Evolutionary conservation across 1,284 basidiomycete species (phyloP).

Genomic region (Apiotrichum sp.): DNA sequence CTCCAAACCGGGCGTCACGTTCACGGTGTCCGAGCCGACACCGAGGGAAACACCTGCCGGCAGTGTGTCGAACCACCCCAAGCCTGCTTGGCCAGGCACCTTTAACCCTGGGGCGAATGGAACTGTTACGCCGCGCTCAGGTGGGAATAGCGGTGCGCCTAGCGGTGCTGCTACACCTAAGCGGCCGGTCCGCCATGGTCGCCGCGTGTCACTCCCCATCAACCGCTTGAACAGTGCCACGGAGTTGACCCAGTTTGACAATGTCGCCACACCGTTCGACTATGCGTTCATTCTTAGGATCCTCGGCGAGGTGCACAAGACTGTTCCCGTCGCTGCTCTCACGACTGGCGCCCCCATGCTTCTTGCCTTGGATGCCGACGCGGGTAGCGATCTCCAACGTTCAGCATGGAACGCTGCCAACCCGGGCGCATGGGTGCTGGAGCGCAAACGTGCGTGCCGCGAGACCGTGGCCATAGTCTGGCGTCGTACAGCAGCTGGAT

Average conservation of each 20-base stretch:
- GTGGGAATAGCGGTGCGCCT: not conserved
- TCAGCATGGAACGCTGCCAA: conserved; percentile 43
- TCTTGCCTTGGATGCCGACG: conserved; percentile 62
- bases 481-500: conserved; percentile 62
- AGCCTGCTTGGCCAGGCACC: conserved; percentile 5
- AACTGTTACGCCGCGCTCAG: conserved; percentile 12
- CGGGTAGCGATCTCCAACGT: conserved; percentile 47
- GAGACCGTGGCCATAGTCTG: conserved; percentile 63
- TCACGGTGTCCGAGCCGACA: conserved; percentile 33
- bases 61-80: not conserved
- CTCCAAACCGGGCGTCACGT: conserved; percentile 29
- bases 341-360: conserved; percentile 80
- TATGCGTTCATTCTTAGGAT: conserved; percentile 68
- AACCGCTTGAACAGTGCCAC: conserved; percentile 50
- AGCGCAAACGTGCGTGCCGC: conserved; percentile 56
- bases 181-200: conserved; percentile 16
- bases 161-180: conserved; percentile 2
- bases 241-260: conserved; percentile 28
- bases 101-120: conserved; percentile 3
- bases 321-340: conserved; percentile 65
- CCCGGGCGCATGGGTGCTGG: conserved; percentile 31
- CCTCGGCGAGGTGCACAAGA: conserved; percentile 61
- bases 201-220: conserved; percentile 48
- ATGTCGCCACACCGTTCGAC: conserved; percentile 60
- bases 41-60: conserved; percentile 17